Evolutionary conservation across 2,329 filamentous ascomycete genomes (phyloP).

Genomic region (Apiospora phragmitis): DNA sequence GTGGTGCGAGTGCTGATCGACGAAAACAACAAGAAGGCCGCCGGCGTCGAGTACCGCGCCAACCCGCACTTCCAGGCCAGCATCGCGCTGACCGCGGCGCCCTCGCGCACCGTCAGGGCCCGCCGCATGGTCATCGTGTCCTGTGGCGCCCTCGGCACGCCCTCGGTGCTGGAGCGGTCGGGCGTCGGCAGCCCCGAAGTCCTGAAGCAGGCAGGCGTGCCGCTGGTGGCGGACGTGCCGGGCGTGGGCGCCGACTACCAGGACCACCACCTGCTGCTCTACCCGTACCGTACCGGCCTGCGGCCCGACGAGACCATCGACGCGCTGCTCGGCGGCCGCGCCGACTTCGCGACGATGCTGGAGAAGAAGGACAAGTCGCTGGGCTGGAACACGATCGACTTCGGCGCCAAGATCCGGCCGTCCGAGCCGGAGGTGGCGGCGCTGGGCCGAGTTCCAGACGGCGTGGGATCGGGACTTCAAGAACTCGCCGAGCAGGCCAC

Average conservation of each 20-base stretch:
- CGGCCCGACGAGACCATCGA: conserved; percentile 45
- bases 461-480: conserved; percentile 53
- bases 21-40: conserved; percentile 46
- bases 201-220: conserved; percentile 42
- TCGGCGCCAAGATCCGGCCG: conserved; percentile 50
- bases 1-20: conserved; percentile 54
- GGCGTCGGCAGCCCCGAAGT: conserved; percentile 57
- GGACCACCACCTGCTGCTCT: conserved; percentile 51
- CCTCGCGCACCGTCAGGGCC: conserved; percentile 42
- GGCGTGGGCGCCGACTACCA: conserved; percentile 54
- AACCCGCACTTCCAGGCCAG: conserved; percentile 41
- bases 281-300: conserved; percentile 50
- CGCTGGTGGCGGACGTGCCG: conserved; percentile 49
- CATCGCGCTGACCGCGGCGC: conserved; percentile 20
- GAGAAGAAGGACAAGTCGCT: conserved; percentile 36
- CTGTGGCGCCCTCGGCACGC: conserved; percentile 53
- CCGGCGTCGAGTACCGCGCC: conserved; percentile 46
- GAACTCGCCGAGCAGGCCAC: conserved; percentile 38
- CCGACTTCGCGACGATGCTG: conserved; percentile 23
- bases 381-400: conserved; percentile 55
- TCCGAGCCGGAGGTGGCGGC: conserved; percentile 48
- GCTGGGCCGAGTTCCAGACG: conserved; percentile 50
- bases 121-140: conserved; percentile 53
- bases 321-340: conserved; percentile 28
- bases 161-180: conserved; percentile 60